Base-by-base conservation (phyloP, 192 early-diverging fungal species). In the Podochytrium sp. region DNA sequence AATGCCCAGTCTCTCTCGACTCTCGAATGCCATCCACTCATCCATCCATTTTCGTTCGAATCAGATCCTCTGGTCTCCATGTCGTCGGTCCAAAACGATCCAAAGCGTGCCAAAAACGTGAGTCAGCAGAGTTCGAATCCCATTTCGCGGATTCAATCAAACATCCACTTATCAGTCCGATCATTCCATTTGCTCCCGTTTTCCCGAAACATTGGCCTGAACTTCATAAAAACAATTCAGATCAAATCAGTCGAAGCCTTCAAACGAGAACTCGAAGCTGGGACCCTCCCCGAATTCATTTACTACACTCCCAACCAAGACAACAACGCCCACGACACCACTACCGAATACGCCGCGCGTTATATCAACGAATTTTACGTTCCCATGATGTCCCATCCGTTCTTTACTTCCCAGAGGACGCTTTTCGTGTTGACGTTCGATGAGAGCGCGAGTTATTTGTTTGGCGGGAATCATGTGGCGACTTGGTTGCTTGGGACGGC, bases 251-350 rank as follows among this genome's bases (percentile, higher is more conserved):
- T 35, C 6, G 59, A 61, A 40, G 59, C 59, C 14, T 61, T 61
- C 39, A 61, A 61, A 61, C 59, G 59, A 12, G 59, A 61, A 23
- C 35, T 61, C 29, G 59, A 61, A 40, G 78, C 78, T 27, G 78
- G 76, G 32, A 77, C 71, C 5, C 75, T 87, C 10, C 87, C 88
- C 34, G 69, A 86, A 52, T 90, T 81, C 76, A 69, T 83, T 12
- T 88, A 82, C 70, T 89, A 86, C 60, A 87, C 80, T n/a, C 91
- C 91, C n/a, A 80, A 89, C 72, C 80, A 87, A 63, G 70, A 70
- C 34, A 84, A 88, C 60, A 80, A 88, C 73, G 87, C 80, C 16
- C 88, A 91, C 32, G 77, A 86, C 47, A 89, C 88, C 27, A 85
- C 77, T 38, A 71, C 81, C 35, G 64, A 52, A 4, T 76, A 80